Base-by-base conservation (phyloP, 495 filamentous ascomycete species). In the Penicillium coprophilum region DNA sequence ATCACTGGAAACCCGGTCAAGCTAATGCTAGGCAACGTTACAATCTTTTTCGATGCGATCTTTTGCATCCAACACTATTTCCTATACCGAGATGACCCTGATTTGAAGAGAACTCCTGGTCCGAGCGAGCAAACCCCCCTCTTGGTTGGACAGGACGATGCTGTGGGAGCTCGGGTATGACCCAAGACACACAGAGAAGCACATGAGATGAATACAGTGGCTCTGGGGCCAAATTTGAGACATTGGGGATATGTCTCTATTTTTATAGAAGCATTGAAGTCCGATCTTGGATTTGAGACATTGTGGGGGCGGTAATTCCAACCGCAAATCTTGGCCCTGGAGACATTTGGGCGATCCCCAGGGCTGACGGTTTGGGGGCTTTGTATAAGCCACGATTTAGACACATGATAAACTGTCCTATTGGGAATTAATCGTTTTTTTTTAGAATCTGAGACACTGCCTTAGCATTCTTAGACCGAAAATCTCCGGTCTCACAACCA, bases 1-100 rank as follows among this genome's bases (percentile, higher is more conserved):
- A 77, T 97, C 53, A 87, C 85, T 0, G 94, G 95, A 0, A 98
- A 97, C 60, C 91, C 93, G 4, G 85, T 92, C 59, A 98, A 98
- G 73, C 81, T 98, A 50, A 83, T 85, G 15, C 76, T 98, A 45
- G 86, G 87, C 7, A 92, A 94, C 64, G 80, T 96, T 49, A 87
- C 85, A 40, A 86, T 97, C 54, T 57, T 88, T n/a, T 97, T 96
- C 65, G 92, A 97, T 64, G 27, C 87, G 6, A 74, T 96, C 23
- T 97, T 97, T 61, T 83, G 96, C 44, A 66, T 79, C 17, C 94
- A 98, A 71, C 94, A 97, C 74, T 97, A 91, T 65, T 72, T 89
- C 23, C 71, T 95, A 6, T 96, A 95, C 67, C 76, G 68, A 28
- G 61, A 68, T 38, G 58, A 63, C 21, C 46, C 49, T 17, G 63